Evolutionary conservation across 2,329 filamentous ascomycete species (phyloP), one percentile per base, ranked within the genome.

Genomic region (Aspergillus sp.): DNA sequence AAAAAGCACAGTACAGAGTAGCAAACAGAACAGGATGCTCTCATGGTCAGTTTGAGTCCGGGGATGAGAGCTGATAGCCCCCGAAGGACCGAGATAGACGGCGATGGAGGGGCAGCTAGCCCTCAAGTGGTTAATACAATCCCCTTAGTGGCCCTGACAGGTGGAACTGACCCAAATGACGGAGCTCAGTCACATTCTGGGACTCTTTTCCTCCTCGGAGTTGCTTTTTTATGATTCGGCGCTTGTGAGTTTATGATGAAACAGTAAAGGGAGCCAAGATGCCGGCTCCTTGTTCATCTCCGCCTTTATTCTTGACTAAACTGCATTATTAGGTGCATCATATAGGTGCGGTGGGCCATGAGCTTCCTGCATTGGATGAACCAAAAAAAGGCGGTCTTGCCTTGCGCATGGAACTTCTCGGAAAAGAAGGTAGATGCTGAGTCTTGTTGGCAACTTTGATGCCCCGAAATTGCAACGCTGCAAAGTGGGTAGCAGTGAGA

Each of bases 141-240:
- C 59, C 58, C 55, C 59, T 58, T 62, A 63, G 62, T 63, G 64
- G 64, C 60, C 48, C 54, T 58, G 24, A 37, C 27, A 23, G 44
- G 57, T 57, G 64, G 61, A 61, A 64, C 52, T 56, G 41, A 23
- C 43, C 37, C 57, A 33, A 23, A 41, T 57, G 48, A 48, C 23
- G 44, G 45, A 49, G 45, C 19, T 40, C 33, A 31, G 43, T 27
- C 52, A 45, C 45, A 55, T 54, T 39, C 52, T 55, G 35, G 35
- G 45, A 47, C 27, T 43, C 24, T 37, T 56, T 56, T 56, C 35
- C 41, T 55, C 41, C 31, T 56, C 15, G 17, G 35, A 45, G 8
- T 15, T n/a, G 31, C 21, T 52, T 14, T 2, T 52, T 44, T 35
- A 23, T 51, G 54, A 51, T 46, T 53, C 41, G 43, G 19, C 21